Conservation (phyloP, 2,329 filamentous ascomycete genomes). For the Alternaria metachromatica region DNA sequence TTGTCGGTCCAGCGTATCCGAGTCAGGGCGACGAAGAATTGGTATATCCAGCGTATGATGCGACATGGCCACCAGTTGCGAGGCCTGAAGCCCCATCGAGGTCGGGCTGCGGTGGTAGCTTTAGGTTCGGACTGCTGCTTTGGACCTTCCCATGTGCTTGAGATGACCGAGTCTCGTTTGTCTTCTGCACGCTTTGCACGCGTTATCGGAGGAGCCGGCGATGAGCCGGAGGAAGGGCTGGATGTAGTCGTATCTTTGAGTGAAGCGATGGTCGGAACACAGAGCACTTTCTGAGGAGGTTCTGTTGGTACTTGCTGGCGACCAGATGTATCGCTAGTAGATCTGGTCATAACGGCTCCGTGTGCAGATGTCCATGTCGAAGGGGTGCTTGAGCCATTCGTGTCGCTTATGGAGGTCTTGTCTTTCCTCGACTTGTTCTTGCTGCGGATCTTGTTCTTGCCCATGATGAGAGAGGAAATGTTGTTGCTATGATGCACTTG, state of each 20-base stretch:
- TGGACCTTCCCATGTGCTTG: background rate
- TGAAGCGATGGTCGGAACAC: background rate
- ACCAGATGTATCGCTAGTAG: background rate
- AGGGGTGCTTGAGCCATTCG: background rate
- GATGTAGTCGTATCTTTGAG: background rate
- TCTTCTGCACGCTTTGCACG: background rate
- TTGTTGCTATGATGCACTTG: slow-evolving; percentile 28
- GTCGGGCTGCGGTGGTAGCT: background rate
- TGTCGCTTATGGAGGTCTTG: background rate
- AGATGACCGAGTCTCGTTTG: slow-evolving; percentile 24
- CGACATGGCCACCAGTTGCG: slow-evolving; percentile 35
- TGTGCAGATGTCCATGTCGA: background rate
- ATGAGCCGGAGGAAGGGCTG: background rate
- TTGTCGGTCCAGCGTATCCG: slow-evolving; percentile 12
- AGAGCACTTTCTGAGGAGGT: background rate
- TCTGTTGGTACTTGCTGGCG: background rate
- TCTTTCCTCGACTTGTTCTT: slow-evolving; percentile 6
- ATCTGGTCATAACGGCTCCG: background rate
- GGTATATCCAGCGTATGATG: slow-evolving; percentile 13
- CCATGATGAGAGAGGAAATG: slow-evolving; percentile 30
- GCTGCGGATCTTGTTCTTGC: slow-evolving; percentile 13
- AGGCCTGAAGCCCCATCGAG: background rate
- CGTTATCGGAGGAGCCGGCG: background rate
- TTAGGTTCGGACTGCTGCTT: background rate
- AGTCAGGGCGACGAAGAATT: slow-evolving; percentile 14